These are phyloP conservation scores for Microbotryum violaceum DNA, from an alignment of 1,284 basidiomycete species.

Conservation along the genomic window DNA sequence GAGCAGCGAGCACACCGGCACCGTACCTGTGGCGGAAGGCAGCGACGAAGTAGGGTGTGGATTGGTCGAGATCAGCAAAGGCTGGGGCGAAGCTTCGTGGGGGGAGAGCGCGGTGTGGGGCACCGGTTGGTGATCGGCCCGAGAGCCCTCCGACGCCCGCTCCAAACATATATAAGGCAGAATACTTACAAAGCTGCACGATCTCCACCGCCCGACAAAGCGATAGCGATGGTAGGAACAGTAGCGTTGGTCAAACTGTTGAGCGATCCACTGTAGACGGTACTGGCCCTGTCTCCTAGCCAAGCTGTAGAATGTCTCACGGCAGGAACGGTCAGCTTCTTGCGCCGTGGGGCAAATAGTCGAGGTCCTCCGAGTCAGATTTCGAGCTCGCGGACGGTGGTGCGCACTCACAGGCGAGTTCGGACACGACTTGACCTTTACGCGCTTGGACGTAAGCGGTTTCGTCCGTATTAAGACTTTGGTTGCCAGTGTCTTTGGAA, in stretches of 20 bases:
- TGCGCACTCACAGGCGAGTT: not conserved
- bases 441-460: not conserved
- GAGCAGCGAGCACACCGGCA: conserved; percentile 52
- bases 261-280: not conserved
- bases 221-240: conserved; percentile 2
- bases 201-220: conserved; percentile 42
- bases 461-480: conserved; percentile 1
- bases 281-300: not conserved
- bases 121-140: too few species aligned
- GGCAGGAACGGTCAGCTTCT: too few species aligned
- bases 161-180: too few species aligned
- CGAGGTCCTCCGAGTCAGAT: too few species aligned
- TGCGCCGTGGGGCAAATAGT: too few species aligned
- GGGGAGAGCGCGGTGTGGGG: too few species aligned
- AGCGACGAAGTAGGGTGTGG: too few species aligned
- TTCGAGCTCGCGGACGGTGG: too few species aligned
- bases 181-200: conserved; percentile 49
- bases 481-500: not conserved
- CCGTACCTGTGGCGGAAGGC: conserved; percentile 38
- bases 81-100: too few species aligned
- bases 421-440: not conserved
- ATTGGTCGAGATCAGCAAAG: too few species aligned
- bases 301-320: too few species aligned
- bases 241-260: not conserved
- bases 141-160: too few species aligned